These are phyloP conservation scores for Saccharomycopsis amapae DNA, from an alignment of 805 yeast species.

Conservation along the genomic window DNA sequence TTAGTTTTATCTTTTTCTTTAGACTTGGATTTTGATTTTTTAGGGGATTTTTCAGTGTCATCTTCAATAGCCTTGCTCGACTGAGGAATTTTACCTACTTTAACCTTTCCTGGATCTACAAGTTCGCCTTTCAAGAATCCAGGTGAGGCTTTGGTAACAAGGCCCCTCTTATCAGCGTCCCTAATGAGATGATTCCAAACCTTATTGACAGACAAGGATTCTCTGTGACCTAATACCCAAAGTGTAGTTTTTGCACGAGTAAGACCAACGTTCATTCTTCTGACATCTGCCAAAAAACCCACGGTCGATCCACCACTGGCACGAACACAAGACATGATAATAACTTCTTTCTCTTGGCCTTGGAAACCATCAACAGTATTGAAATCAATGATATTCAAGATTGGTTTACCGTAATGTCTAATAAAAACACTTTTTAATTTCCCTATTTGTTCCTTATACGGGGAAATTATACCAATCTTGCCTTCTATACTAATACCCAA, in stretches of 20 bases:
- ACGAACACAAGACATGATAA: conserved; percentile 91
- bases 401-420: conserved; percentile 52
- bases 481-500: conserved; percentile 48
- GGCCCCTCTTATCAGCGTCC: conserved; percentile 51
- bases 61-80: background rate
- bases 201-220: conserved; percentile 54
- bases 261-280: conserved; percentile 96
- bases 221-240: conserved; percentile 82
- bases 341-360: conserved; percentile 94
- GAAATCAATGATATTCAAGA: conserved; percentile 67
- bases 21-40: background rate
- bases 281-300: conserved; percentile 83
- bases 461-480: conserved; percentile 85
- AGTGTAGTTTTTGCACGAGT: conserved; percentile 89
- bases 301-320: conserved; percentile 65
- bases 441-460: conserved; percentile 82
- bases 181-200: conserved; percentile 68
- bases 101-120: background rate
- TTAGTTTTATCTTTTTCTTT: background rate
- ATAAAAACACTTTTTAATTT: conserved; percentile 51
- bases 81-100: background rate
- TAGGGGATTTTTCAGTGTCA: background rate
- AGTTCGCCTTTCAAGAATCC: conserved; percentile 14
- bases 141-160: conserved; percentile 17
- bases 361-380: conserved; percentile 97